These are phyloP conservation scores for Camelina sativa DNA, from an alignment of 345 rosid genomes.

Conservation along the genomic window DNA sequence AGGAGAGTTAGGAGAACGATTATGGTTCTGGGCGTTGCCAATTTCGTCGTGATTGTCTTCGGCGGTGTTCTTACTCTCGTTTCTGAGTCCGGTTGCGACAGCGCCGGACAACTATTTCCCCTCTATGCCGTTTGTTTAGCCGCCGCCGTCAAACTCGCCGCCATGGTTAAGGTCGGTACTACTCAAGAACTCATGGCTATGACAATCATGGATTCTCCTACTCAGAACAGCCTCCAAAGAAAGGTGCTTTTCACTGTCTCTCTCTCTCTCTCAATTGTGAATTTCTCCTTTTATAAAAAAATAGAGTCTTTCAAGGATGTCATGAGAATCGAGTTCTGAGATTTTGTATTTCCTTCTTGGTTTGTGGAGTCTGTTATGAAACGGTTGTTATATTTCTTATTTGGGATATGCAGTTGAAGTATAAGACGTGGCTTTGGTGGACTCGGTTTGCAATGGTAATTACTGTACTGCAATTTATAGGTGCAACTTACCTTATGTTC, in stretches of 20 bases:
- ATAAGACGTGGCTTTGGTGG: constrained; percentile 89
- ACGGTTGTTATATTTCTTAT: not conserved
- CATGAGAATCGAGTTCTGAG: constrained; percentile 1
- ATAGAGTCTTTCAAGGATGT: constrained; percentile 17
- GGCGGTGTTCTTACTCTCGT: constrained; percentile 55
- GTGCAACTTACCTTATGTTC: constrained; percentile 68
- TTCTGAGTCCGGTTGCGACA: constrained; percentile 50
- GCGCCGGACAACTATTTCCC: constrained; percentile 39
- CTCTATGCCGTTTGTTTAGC: constrained; percentile 52
- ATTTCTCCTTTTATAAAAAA: not conserved
- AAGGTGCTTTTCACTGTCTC: constrained; percentile 57
- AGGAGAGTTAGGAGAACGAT: constrained; percentile 55
- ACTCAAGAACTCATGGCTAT: constrained; percentile 76
- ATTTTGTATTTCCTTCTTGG: not conserved
- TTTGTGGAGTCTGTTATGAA: constrained; percentile 11
- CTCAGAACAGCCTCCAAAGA: constrained; percentile 56
- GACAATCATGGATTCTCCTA: constrained; percentile 59
- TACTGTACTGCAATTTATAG: constrained; percentile 62
- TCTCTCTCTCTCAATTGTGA: constrained; percentile 1
- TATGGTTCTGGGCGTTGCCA: constrained; percentile 54
- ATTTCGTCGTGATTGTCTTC: constrained; percentile 49
- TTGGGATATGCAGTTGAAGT: constrained; percentile 58
- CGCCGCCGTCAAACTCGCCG: constrained; percentile 57
- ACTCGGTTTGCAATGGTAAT: constrained; percentile 63
- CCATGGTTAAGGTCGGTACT: constrained; percentile 59